Evolutionary conservation across 768 basidiomycete species (phyloP), one percentile per base, ranked within the genome.

Genomic region (Lyophyllum semitale): DNA sequence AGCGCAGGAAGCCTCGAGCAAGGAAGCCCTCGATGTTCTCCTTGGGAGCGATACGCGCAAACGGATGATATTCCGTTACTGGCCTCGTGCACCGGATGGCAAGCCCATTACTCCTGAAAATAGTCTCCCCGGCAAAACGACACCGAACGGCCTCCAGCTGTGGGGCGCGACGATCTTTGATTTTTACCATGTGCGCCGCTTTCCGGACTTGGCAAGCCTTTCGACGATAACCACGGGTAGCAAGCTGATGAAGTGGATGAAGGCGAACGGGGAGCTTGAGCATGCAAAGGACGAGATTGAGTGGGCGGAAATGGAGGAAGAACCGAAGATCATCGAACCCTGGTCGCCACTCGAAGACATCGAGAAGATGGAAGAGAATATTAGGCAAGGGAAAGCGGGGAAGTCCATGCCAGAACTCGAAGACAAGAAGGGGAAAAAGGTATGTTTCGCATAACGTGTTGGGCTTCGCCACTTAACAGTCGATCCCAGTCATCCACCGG

Each of bases 111-210:
- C 37, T 3, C 61, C 58, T 12, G 35, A 54, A 4, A 53, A 53
- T 22, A 38, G 47, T 18, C 17, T 58, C 12, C 40, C 37, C 0
- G 77, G 74, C 8, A 77, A 77, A 56, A 49, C 45, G 43, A 58
- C 72, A 7, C 59, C 69, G 0, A 75, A 75, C 51, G 62, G 64
- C 0, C 25, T 68, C 8, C 63, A 68, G 40, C 58, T 72, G 13
- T 82, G 79, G 79, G 78, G 79, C 41, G 72, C 71, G 11, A 75
- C 75, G 0, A 57, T 79, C 1, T 66, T 69, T 26, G 76, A 81
- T 50, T 79, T 82, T 52, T 80, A 70, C 56, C 54, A 17, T 1
- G 66, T 71, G 18, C 30, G 53, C 1, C 65, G 70, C 15, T 44
- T 69, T 0, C 67, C 71, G 1, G 50, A 59, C 27, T 3, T 63